Base-by-base conservation (phyloP, 2,329 filamentous ascomycete genomes). In the Metarhizium anisopliae region DNA sequence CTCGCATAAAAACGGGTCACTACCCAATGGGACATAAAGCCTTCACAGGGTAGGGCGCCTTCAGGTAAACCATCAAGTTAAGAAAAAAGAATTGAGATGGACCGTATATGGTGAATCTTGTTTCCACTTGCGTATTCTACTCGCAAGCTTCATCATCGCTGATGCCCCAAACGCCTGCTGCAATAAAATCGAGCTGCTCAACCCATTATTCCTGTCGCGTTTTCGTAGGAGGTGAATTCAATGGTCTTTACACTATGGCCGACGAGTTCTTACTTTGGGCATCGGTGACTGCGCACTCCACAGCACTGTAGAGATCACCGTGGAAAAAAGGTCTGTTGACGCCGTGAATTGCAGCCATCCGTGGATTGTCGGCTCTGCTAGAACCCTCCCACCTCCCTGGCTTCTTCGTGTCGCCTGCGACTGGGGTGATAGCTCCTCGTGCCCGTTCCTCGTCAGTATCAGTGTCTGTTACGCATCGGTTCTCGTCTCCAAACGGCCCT, bases 321-420 rank as follows among this genome's bases (percentile, higher is more conserved):
- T 79, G 77, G 65, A 79, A 78, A 57, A 73, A 77, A 0, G 77
- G 77, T 52, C 75, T 65, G 55, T 78, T 73, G 16, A 74, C 68
- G 1, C 71, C 72, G 32, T 65, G 69, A 0, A 76, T 60, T 2
- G 73, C 65, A 18, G 63, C 62, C 58, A 58, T 56, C 16, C 49
- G 42, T 16, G 25, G 7, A 16, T 16, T 30, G 25, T 49, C 45
- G 45, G n/a, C 25, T 16, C 45, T 13, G 25, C 25, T 30, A 20
- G 20, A 49, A 29, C 7, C 13, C 1, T 29, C 18, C 45, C 52
- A 6, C n/a, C 32, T 32, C 36, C 45, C 11, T 20, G 25, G 14
- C 18, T 7, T 40, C 32, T 36, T 35, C 20, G 20, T 45, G 38
- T 51, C 51, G 10, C 52, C 43, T 51, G 18, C 42, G 35, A 16